These are phyloP conservation scores for Rhodotorula taiwanensis DNA, from an alignment of 768 basidiomycete genomes.

Conservation along the genomic window DNA sequence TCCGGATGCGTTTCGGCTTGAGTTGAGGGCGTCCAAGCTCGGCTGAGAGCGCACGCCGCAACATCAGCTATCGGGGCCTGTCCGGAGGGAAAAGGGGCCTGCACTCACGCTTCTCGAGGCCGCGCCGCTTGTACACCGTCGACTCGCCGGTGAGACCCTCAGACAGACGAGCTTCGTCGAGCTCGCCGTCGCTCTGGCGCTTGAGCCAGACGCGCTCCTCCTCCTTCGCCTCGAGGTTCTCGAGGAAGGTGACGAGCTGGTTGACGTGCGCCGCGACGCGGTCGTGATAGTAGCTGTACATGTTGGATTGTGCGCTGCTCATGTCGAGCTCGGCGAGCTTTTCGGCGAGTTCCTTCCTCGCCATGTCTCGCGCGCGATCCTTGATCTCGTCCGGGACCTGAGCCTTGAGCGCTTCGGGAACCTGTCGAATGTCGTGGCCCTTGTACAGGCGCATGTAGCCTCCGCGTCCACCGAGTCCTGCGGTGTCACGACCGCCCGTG, in stretches of 20 bases:
- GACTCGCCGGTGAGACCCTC: constrained; percentile 30
- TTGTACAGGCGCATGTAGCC: constrained; percentile 31
- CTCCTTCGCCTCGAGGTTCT: constrained; percentile 33
- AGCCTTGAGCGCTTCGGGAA: constrained; percentile 24
- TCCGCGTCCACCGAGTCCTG: constrained; percentile 21
- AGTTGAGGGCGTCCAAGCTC: constrained; percentile 30
- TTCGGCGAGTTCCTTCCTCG: constrained; percentile 23
- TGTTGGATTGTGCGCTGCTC: constrained; percentile 5
- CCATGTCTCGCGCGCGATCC: constrained; percentile 31
- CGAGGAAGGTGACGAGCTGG: constrained; percentile 25
- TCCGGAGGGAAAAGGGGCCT: not conserved
- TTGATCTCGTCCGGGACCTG: constrained; percentile 26
- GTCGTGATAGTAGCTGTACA: constrained; percentile 22
- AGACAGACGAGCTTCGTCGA: constrained; percentile 21
- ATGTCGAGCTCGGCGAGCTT: constrained; percentile 25
- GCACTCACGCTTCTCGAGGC: constrained; percentile 24
- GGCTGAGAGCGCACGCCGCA: not conserved
- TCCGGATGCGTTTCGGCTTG: constrained; percentile 32
- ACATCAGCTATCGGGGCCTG: not conserved
- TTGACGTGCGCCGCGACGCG: constrained; percentile 6
- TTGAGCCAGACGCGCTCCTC: constrained; percentile 33
- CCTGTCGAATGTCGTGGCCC: constrained; percentile 18
- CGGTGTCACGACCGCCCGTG: constrained; percentile 29
- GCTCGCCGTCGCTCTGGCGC: constrained; percentile 24
- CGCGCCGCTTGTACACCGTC: constrained; percentile 26